These are phyloP conservation scores for Fragaria ananassa DNA, from an alignment of 306 rosid species.

Conservation along the genomic window DNA sequence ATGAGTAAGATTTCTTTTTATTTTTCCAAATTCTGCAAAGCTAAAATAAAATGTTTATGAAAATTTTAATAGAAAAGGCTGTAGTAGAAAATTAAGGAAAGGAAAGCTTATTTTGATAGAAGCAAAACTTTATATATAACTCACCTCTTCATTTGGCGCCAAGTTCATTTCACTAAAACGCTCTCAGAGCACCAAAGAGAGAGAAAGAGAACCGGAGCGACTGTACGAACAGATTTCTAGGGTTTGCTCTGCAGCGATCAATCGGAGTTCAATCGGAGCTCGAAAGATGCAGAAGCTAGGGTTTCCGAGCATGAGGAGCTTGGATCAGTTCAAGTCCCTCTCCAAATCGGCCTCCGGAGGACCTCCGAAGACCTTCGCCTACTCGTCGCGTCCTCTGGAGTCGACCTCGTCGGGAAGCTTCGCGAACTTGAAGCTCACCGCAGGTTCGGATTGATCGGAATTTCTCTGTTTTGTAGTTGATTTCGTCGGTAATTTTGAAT, in stretches of 20 bases:
- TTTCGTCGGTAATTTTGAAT: conserved; percentile 24
- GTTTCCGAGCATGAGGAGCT: conserved; percentile 61
- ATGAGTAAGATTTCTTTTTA: too few species aligned
- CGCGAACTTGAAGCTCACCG: conserved; percentile 76
- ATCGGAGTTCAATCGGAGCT: too few species aligned
- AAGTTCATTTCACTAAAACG: conserved; percentile 24
- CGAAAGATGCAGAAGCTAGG: conserved; percentile 51
- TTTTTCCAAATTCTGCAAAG: too few species aligned
- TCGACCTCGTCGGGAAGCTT: conserved; percentile 65
- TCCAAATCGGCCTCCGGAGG: conserved; percentile 54
- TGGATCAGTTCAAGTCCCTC: conserved; percentile 76
- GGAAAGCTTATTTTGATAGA: too few species aligned
- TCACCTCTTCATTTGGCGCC: conserved; percentile 36
- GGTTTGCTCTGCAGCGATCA: conserved; percentile 25
- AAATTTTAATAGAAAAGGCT: too few species aligned
- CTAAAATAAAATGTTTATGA: too few species aligned
- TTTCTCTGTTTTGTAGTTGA: conserved; percentile 7
- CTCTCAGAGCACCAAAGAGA: conserved; percentile 3
- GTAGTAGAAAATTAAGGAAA: too few species aligned
- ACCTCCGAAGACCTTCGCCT: conserved; percentile 46
- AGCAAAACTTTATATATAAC: too few species aligned
- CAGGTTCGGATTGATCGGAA: conserved; percentile 49
- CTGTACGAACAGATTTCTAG: conserved; percentile 20
- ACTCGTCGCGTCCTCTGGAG: conserved; percentile 50
- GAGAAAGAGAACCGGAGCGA: conserved; percentile 8